Evolutionary conservation across 2,329 filamentous ascomycete genomes (phyloP), one percentile per base, ranked within the genome.

Genomic region (Neofusicoccum parvum): DNA sequence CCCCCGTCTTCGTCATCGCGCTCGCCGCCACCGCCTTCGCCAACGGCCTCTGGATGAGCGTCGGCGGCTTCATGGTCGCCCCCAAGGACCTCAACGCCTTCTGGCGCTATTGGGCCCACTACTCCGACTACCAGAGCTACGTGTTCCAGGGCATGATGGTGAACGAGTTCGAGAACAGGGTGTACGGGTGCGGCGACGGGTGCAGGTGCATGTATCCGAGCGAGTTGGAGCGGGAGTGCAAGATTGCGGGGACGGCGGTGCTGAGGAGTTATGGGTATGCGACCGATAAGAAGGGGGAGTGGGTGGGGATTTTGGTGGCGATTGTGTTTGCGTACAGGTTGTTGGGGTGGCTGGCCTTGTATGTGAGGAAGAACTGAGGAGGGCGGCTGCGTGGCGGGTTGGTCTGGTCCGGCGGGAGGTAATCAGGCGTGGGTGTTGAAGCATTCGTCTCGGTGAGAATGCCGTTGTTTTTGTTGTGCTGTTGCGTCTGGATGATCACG

Each of bases 81-180:
- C 87, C 89, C 3, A 86, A 81, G 1, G 85, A 89, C 2, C 83
- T 96, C 46, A 96, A 96, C 76, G 86, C 85, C 2, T 96, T 96
- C 71, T 96, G 91, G 88, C 87, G 88, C 75, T 95, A 96, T 71
- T 91, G 91, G 5, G 95, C 95, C 71, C 90, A 94, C 74, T 96
- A 94, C 76, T 94, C 94, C 73, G 91, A 96, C 75, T 96, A 96
- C 73, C 92, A 94, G 79, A 82, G 83, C 48, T 96, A 94, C 71
- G 92, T 96, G 3, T 96, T 96, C 74, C 87, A 94, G 73, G 92
- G 91, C 14, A 95, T 96, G 92, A 95, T 96, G 91, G 88, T 94
- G 62, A 96, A 95, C 72, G 91, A 96, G 79, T 95, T 96, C 75
- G 80, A 81, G 1, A 69, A 85, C 17, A 82, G 91, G 14, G 83